Evolutionary conservation across 2,329 filamentous ascomycete genomes (phyloP), one percentile per base, ranked within the genome.

Genomic region (Fusarium udum): DNA sequence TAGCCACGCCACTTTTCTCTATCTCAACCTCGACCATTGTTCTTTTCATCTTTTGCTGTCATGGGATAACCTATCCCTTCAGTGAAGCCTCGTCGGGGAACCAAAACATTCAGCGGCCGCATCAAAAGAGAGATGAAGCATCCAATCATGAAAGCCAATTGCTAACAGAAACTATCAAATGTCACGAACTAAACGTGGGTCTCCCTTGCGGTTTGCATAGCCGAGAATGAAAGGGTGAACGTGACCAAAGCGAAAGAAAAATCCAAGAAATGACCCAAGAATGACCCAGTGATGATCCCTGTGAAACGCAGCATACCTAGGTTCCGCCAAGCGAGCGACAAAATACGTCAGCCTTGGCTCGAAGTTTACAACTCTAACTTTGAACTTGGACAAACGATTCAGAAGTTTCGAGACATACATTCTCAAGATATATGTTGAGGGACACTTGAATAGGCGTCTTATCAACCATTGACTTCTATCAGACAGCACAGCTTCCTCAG

Each of bases 111-210:
- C 46, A 63, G 51, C 64, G 45, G 56, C 52, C 37, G 56, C 56
- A 61, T 36, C 22, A 34, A 26, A 36, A 34, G 31, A 66, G 34
- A 53, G 26, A 55, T 8, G 49, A 37, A 28, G 49, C 24, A 36
- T 32, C 76, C 76, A 78, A 78, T 78, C 75, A 74, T n/a, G 18
- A 49, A 12, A 18, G 42, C 52, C 75, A 78, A 78, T 78, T 78
- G 63, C 51, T 53, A 48, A 36, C 36, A 40, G 65, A 46, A 66
- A 51, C 53, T 40, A 36, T 69, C 64, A 62, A 51, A 42, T 28
- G 42, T 51, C 34, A 43, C 36, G 42, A 53, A 43, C 24, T 43
- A 39, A 67, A 55, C 61, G 28, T 60, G 52, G 69, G 51, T 40
- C 57, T 64, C 62, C 53, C 61, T 73, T 28, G 66, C 53, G 52